phyloP scores from a whole-genome alignment of 495 filamentous ascomycete species.

The Rhypophila decipiens region DNA sequence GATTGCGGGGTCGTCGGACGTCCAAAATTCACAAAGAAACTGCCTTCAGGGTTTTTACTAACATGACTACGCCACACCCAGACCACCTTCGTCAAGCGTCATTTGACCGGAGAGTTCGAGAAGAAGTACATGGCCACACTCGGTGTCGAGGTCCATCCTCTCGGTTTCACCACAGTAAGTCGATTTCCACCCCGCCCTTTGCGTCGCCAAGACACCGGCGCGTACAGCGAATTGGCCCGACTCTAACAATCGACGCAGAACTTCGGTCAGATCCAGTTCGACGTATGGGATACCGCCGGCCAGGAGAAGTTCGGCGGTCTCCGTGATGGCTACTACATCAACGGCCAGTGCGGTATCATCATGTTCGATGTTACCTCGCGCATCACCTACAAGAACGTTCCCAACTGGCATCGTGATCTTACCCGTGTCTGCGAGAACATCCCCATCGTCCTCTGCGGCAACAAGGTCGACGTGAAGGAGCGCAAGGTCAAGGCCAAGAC shows the following conservation, averaged over 20 bases:
- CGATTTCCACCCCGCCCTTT: neutral
- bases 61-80: conserved; percentile 30
- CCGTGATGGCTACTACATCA: conserved; percentile 99
- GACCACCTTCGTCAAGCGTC: conserved; percentile 99
- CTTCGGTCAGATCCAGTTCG: conserved; percentile 94
- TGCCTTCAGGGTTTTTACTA: conserved; percentile 9
- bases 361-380: conserved; percentile 99
- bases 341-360: conserved; percentile 99
- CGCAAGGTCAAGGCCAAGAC: conserved; percentile 99
- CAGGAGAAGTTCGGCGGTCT: conserved; percentile 99
- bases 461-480: conserved; percentile 99
- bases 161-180: conserved; percentile 88
- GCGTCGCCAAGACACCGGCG: conserved; percentile 9
- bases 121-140: conserved; percentile 99
- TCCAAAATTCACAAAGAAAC: conserved; percentile 1
- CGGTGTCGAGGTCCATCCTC: conserved; percentile 97
- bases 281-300: conserved; percentile 99
- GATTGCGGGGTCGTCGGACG: conserved; percentile 20
- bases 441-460: conserved; percentile 95
- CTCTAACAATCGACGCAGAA: conserved; percentile 55
- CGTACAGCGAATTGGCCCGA: conserved; percentile 1
- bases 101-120: conserved; percentile 99
- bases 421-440: conserved; percentile 99
- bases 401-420: conserved; percentile 99
- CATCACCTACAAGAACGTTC: conserved; percentile 99